phyloP scores from a whole-genome alignment of 2,329 filamentous ascomycete species.

The Coniochaeta sp. region DNA sequence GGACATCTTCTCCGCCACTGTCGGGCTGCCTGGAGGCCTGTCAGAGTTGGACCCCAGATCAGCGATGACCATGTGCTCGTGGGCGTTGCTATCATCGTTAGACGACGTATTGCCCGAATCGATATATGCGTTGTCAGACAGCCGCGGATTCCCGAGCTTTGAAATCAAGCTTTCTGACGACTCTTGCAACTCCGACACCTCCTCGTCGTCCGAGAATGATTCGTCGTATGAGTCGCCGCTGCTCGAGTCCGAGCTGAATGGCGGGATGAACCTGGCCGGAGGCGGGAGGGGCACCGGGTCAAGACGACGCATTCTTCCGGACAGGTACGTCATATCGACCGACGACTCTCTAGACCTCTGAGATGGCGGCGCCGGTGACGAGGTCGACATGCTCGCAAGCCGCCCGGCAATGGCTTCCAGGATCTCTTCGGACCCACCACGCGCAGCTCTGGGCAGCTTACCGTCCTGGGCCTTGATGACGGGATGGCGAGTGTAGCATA shows the following conservation, averaged over 20 bases:
- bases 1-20: conserved; percentile 2
- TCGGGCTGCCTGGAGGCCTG: conserved; percentile 13
- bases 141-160: conserved; percentile 25
- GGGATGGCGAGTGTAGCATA: conserved; percentile 37
- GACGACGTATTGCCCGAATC: conserved; percentile 32
- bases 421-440: conserved; percentile 8
- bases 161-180: conserved; percentile 22
- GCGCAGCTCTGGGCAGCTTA: conserved; percentile 6
- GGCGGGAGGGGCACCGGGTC: conserved; percentile 43
- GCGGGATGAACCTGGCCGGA: conserved; percentile 43
- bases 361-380: conserved; percentile 20
- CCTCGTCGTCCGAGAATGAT: conserved; percentile 22
- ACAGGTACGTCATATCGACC: conserved; percentile 39
- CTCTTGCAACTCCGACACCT: conserved; percentile 24
- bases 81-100: conserved; percentile 22
- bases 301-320: conserved; percentile 32
- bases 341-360: neutral
- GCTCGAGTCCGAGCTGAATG: conserved; percentile 32
- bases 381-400: conserved; percentile 33
- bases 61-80: neutral
- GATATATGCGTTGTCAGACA: conserved; percentile 31
- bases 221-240: conserved; percentile 14
- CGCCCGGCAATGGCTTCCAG: conserved; percentile 32
- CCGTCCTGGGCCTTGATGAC: conserved; percentile 14
- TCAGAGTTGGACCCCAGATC: neutral